Evolutionary conservation across 768 basidiomycete species (phyloP), one percentile per base, ranked within the genome.

Genomic region (Mycena maculata): DNA sequence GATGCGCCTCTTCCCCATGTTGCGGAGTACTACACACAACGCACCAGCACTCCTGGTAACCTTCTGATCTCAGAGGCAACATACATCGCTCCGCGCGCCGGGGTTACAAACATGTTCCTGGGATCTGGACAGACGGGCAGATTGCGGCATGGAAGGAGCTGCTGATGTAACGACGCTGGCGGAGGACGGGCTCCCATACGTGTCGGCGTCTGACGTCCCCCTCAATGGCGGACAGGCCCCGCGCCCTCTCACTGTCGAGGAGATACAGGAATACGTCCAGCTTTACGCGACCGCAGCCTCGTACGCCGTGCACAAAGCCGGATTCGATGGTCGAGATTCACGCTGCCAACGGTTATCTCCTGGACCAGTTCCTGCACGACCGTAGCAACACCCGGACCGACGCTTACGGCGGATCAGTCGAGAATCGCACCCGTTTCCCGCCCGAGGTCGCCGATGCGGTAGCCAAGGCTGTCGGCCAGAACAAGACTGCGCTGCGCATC

Each of bases 271-370:
- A 33, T 81, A 81, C 55, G 73, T 83, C 28, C 56, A 73, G 28
- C 76, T 81, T 20, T 88, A 84, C 69, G 82, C 77, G 18, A 73
- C 76, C 4, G 86, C 84, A 0, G 84, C 88, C 9, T 76, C 75
- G 23, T 81, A 82, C 49, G 83, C 84, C 47, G 75, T 87, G 30
- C 75, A 77, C 39, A 69, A 58, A 48, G 86, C 88, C 44, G 88
- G 86, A 7, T 89, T 89, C 63, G 88, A 89, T 62, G 88, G 87
- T 87, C 4, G 87, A 90, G 76, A 79, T 84, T 64, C 78, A 78
- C 47, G 73, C 60, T 13, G 73, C 72, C 15, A 76, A 76, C 41
- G 77, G 77, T 0, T 78, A 79, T 60, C 65, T 84, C 28, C 53
- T 80, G 25, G 84, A 87, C 70, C 84, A 87, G 71, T 87, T 88